A percentile compares a stretch with the other conserved stretches of the same genome.
Conservation (phyloP, 2,329 filamentous ascomycete species). For the Scedosporium aurantiacum region DNA sequence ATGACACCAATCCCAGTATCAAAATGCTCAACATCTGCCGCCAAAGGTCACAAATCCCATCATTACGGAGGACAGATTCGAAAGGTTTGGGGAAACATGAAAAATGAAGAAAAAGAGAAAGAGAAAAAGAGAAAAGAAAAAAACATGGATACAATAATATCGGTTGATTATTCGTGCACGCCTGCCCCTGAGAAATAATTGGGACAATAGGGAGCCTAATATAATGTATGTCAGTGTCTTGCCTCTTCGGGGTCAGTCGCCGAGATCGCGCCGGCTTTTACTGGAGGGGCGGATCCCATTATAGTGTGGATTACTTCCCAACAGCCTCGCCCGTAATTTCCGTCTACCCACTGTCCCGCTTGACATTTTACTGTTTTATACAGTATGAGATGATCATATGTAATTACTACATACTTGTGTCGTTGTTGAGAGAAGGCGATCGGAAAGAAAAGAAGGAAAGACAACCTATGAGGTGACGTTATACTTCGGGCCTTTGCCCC, state of each 20-base stretch:
- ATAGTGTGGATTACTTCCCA: not conserved
- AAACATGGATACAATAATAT: not conserved
- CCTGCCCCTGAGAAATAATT: not conserved
- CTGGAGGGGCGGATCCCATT: not conserved
- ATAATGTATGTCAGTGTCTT: not conserved
- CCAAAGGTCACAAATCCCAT: too few relatives aligned
- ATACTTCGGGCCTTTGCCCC: not conserved
- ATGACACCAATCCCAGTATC: too few relatives aligned
- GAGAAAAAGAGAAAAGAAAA: not conserved
- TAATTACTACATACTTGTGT: not conserved
- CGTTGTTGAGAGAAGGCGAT: not conserved
- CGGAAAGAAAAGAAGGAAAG: not conserved
- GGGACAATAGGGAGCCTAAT: not conserved
- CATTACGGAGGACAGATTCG: too few relatives aligned
- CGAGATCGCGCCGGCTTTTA: not conserved
- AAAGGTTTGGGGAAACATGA: too few relatives aligned
- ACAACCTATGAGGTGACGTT: not conserved
- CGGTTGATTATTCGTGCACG: not conserved
- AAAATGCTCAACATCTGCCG: too few relatives aligned
- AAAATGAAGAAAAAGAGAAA: too few relatives aligned
- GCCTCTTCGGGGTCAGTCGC: not conserved
- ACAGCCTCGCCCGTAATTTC: not conserved
- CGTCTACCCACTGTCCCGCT: not conserved
- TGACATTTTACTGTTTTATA: not conserved
- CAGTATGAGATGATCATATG: not conserved